Evolutionary conservation across 805 yeast genomes (phyloP).

Genomic region (Cyberlindnera maritima): DNA sequence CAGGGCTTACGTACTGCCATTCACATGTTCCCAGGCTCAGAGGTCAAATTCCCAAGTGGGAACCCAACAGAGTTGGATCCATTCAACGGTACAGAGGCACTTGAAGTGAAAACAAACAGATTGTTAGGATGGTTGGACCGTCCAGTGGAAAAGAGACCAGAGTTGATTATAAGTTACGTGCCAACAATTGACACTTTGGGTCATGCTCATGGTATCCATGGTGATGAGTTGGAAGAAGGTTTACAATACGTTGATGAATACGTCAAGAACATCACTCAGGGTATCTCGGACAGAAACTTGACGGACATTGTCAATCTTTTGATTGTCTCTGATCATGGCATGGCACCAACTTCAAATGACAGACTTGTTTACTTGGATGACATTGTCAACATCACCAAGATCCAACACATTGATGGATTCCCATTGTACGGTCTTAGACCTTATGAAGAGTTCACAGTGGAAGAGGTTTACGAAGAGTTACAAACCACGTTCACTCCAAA

Average conservation of each 20-base stretch:
- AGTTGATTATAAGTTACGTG: conserved; percentile 71
- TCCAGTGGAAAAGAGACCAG: conserved; percentile 58
- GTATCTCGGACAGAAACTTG: conserved; percentile 53
- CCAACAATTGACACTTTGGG: conserved; percentile 83
- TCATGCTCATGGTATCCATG: conserved; percentile 67
- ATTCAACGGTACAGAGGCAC: conserved; percentile 61
- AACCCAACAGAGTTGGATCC: conserved; percentile 54
- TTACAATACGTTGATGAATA: conserved; percentile 64
- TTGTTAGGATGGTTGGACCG: conserved; percentile 68
- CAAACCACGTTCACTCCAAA: conserved; percentile 27
- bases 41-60: conserved; percentile 53
- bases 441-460: conserved; percentile 33
- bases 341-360: conserved; percentile 80
- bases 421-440: conserved; percentile 82
- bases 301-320: conserved; percentile 67
- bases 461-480: conserved; percentile 47
- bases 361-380: conserved; percentile 74
- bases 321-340: conserved; percentile 88
- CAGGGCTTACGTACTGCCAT: conserved; percentile 67
- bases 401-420: conserved; percentile 77
- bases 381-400: conserved; percentile 46
- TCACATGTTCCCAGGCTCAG: conserved; percentile 98
- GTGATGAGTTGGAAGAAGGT: conserved; percentile 52
- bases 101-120: conserved; percentile 54
- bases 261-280: conserved; percentile 46